Percentiles rank a stretch among this genome's conserved stretches.
phyloP scores from a whole-genome alignment of 1,284 basidiomycete genomes.

The Agroathelia rolfsii region DNA sequence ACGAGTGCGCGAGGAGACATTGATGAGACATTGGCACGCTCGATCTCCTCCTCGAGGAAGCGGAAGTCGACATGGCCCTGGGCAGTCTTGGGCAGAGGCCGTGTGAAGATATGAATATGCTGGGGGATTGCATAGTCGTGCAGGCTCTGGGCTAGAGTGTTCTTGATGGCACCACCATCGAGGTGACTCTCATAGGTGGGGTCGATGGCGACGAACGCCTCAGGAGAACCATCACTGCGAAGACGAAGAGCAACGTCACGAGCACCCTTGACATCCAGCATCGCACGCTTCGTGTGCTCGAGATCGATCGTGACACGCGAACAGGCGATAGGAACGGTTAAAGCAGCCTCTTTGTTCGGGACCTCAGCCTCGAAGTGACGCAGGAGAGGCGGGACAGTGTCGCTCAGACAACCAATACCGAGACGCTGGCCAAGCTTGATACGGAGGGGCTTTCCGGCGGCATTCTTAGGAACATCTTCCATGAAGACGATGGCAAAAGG shows the following conservation, averaged over 20 bases:
- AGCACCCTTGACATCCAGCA: slow-evolving; percentile 36
- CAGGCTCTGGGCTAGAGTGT: slow-evolving; percentile 15
- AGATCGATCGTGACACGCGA: slow-evolving; percentile 22
- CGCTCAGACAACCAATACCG: slow-evolving; percentile 25
- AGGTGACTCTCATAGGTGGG: slow-evolving; percentile 12
- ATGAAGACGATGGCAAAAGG: slow-evolving; percentile 14
- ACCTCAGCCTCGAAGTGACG: slow-evolving; percentile 32
- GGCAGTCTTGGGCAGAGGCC: slow-evolving; percentile 14
- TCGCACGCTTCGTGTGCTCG: slow-evolving; percentile 29
- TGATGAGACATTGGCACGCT: slow-evolving; percentile 16
- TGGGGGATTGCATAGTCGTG: slow-evolving; percentile 31
- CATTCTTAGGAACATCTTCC: slow-evolving; percentile 20
- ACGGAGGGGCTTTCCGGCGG: slow-evolving; percentile 33
- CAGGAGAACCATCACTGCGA: slow-evolving; percentile 22
- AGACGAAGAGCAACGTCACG: slow-evolving; percentile 35
- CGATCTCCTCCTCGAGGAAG: slow-evolving; percentile 23
- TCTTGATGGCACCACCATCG: slow-evolving; percentile 14
- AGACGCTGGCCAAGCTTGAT: slow-evolving; percentile 32
- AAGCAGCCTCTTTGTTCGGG: slow-evolving; percentile 21
- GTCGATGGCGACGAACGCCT: slow-evolving; percentile 24
- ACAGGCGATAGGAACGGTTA: slow-evolving; percentile 30
- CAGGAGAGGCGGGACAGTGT: slow-evolving; percentile 22
- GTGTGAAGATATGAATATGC: slow-evolving; percentile 19
- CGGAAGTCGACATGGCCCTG: slow-evolving; percentile 25
- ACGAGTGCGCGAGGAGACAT: slow-evolving; percentile 26